Conservation (phyloP, 495 filamentous ascomycete species). For the Aspergillus biplanus region DNA sequence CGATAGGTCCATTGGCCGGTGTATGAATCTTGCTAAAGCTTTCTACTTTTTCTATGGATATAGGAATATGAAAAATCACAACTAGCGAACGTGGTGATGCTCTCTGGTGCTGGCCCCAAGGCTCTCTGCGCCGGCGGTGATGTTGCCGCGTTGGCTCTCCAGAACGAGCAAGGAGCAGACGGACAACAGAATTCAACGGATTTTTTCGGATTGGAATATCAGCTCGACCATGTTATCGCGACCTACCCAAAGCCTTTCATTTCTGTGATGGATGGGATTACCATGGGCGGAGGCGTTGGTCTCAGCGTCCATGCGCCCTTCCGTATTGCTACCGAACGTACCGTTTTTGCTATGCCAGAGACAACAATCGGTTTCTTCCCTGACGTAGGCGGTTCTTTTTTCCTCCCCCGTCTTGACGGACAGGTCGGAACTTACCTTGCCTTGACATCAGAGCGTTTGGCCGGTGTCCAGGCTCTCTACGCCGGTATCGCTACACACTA, state of each 20-base stretch:
- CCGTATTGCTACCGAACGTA: conserved; percentile 93
- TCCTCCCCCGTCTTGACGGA: conserved; percentile 87
- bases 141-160: conserved; percentile 72
- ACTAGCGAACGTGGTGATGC: conserved; percentile 87
- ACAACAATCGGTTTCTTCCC: conserved; percentile 98
- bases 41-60: conserved; percentile 3
- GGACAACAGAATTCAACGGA: conserved; percentile 72
- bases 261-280: conserved; percentile 96
- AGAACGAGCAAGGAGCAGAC: conserved; percentile 67
- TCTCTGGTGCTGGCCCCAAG: conserved; percentile 82
- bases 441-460: conserved; percentile 79
- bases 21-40: conserved; percentile 23
- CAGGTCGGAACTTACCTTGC: conserved; percentile 85
- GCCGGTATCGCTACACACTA: conserved; percentile 92
- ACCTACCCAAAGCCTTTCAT: conserved; percentile 92
- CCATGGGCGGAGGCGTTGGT: conserved; percentile 97
- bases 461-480: conserved; percentile 79
- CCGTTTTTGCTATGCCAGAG: conserved; percentile 96
- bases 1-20: no score
- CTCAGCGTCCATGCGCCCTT: conserved; percentile 94
- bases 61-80: conserved; percentile 93
- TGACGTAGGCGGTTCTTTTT: conserved; percentile 94
- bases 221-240: conserved; percentile 92
- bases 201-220: conserved; percentile 92
- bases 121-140: conserved; percentile 96